phyloP scores from a whole-genome alignment of 2,329 filamentous ascomycete genomes.

The Lecanicillium sp. region DNA sequence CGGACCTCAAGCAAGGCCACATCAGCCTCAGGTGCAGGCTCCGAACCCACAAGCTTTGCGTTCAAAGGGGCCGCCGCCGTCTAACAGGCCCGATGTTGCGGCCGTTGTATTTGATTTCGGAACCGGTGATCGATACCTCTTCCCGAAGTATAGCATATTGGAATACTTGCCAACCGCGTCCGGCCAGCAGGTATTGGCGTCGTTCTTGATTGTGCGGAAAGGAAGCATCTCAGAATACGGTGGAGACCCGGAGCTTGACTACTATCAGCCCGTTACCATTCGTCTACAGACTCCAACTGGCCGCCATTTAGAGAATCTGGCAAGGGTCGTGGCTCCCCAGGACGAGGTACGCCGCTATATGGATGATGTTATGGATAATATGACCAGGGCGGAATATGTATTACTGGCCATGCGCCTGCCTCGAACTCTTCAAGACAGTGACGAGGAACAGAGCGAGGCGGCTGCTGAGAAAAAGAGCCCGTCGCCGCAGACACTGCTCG shows the following conservation, averaged over 20 bases:
- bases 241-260: constrained; percentile 56
- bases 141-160: constrained; percentile 70
- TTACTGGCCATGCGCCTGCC: constrained; percentile 60
- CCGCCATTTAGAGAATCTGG: constrained; percentile 51
- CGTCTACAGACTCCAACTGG: constrained; percentile 46
- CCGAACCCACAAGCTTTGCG: constrained; percentile 45
- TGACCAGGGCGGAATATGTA: constrained; percentile 60
- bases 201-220: constrained; percentile 69
- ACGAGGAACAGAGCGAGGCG: constrained; percentile 20
- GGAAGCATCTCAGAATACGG: constrained; percentile 58
- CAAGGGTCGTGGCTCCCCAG: constrained; percentile 51
- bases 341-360: constrained; percentile 59
- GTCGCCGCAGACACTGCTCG: constrained; percentile 20
- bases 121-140: constrained; percentile 66
- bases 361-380: constrained; percentile 62
- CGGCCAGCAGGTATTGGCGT: constrained; percentile 58
- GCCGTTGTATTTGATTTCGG: constrained; percentile 67
- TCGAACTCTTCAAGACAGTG: constrained; percentile 24
- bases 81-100: constrained; percentile 50
- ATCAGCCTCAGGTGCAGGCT: constrained; percentile 11
- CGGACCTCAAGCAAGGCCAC: constrained; percentile 16
- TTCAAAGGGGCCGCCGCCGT: constrained; percentile 49
- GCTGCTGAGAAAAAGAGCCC: constrained; percentile 22
- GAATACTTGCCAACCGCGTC: constrained; percentile 48
- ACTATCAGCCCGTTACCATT: constrained; percentile 68